phyloP scores from a whole-genome alignment of 1,284 basidiomycete genomes.

The Cutaneotrichosporon dermatis region DNA sequence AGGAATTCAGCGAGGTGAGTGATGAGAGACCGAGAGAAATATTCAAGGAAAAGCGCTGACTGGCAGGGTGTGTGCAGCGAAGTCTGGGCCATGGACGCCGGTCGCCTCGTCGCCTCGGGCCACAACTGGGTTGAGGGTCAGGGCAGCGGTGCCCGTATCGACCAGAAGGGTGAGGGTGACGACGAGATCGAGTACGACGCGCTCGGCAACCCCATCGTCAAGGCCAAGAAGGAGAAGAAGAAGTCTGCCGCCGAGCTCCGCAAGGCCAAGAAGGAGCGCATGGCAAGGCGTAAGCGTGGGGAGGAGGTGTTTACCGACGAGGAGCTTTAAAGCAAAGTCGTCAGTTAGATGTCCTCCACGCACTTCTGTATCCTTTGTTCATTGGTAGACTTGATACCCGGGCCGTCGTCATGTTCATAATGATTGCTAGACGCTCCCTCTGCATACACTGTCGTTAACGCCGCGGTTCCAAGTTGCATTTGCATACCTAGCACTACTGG shows the following conservation, averaged over 20 bases:
- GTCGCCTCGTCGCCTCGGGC: conserved; percentile 85
- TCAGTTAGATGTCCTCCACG: neutral
- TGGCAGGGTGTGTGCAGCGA: conserved; percentile 57
- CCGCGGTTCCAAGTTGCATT: neutral
- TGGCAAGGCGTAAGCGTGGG: conserved; percentile 63
- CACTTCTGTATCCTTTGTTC: conserved; percentile 1
- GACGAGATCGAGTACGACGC: conserved; percentile 88
- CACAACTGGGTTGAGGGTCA: conserved; percentile 99
- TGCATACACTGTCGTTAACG: conserved; percentile 4
- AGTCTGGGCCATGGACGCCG: conserved; percentile 77
- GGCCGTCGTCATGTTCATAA: conserved; percentile 1
- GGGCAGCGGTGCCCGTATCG: conserved; percentile 79
- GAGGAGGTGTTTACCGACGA: conserved; percentile 37
- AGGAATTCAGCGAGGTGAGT: conserved; percentile 88
- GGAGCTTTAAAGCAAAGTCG: neutral
- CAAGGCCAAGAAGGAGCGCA: conserved; percentile 92
- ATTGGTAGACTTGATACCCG: conserved; percentile 4
- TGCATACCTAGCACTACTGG: no score
- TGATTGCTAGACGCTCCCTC: conserved; percentile 5
- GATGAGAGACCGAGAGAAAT: neutral
- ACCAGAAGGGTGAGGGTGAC: conserved; percentile 81
- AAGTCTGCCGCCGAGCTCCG: conserved; percentile 71
- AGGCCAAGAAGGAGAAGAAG: conserved; percentile 77
- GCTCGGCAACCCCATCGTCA: conserved; percentile 57
- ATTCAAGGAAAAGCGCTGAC: no score